phyloP scores from a whole-genome alignment of 352 stramenopile genomes.

The Phytophthora cajani region DNA sequence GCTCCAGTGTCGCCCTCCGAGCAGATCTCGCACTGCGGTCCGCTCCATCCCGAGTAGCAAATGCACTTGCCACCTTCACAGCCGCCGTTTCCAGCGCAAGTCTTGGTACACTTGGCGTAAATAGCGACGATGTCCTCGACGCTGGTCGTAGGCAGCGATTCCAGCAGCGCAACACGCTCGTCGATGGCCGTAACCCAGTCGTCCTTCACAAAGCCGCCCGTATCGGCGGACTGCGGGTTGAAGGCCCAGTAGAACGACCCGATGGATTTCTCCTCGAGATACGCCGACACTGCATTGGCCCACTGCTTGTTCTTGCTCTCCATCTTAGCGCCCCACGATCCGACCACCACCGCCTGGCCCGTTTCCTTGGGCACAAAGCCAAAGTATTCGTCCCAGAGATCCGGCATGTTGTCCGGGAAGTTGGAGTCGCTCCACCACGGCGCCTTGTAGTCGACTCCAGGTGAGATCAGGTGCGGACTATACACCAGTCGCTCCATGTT shows the following conservation, averaged over 20 bases:
- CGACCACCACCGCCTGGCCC: conserved; percentile 65
- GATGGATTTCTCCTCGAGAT: conserved; percentile 61
- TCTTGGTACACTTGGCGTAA: conserved; percentile 45
- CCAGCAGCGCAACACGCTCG: conserved; percentile 60
- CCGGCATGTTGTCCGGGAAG: conserved; percentile 74
- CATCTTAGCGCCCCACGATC: conserved; percentile 75
- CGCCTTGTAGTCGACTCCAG: conserved; percentile 65
- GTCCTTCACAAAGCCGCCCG: conserved; percentile 67
- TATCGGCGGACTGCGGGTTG: conserved; percentile 79
- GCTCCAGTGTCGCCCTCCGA: conserved; percentile 51
- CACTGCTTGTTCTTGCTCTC: conserved; percentile 64
- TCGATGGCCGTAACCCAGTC: conserved; percentile 74
- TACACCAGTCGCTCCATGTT: conserved; percentile 80
- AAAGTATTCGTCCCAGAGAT: conserved; percentile 74
- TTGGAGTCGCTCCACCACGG: conserved; percentile 65
- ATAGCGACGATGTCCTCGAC: conserved; percentile 49
- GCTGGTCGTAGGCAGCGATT: conserved; percentile 45
- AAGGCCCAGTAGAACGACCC: conserved; percentile 83
- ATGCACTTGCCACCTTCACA: conserved; percentile 57
- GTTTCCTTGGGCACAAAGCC: conserved; percentile 67
- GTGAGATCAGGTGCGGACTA: conserved; percentile 70
- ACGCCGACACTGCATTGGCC: conserved; percentile 55
- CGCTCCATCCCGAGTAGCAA: conserved; percentile 70
- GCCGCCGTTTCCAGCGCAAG: conserved; percentile 54
- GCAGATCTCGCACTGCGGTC: conserved; percentile 73